Conservation (phyloP, 768 basidiomycete genomes). For the Chalciporus pseudorubinellus region DNA sequence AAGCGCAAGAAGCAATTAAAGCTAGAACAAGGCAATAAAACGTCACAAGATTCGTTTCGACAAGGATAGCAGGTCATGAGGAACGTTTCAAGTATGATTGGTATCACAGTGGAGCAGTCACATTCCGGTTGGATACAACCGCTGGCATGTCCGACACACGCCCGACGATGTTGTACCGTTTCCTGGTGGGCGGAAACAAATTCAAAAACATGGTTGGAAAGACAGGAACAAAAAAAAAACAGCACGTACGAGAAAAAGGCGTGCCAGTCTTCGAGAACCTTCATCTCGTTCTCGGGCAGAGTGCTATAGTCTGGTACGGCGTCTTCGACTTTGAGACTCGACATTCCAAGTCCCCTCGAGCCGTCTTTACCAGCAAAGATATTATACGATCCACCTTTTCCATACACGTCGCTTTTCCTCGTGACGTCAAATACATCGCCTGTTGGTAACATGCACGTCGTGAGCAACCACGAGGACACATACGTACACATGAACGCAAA, state of each 20-base stretch:
- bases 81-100: not conserved
- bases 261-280: conserved; percentile 88
- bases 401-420: conserved; percentile 84
- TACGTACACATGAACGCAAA: not conserved
- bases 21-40: not conserved
- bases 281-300: conserved; percentile 67
- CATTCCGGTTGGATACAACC: conserved; percentile 27
- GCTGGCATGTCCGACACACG: conserved; percentile 57
- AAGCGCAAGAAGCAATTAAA: not conserved
- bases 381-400: conserved; percentile 72
- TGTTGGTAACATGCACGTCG: not conserved
- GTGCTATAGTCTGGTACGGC: conserved; percentile 84
- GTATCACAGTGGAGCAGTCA: not conserved
- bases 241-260: conserved; percentile 73
- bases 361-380: conserved; percentile 95
- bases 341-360: conserved; percentile 84
- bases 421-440: conserved; percentile 91
- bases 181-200: conserved; percentile 38
- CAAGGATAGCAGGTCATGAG: not conserved
- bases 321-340: conserved; percentile 80
- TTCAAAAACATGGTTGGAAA: not conserved
- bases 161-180: conserved; percentile 88
- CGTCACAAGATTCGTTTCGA: not conserved
- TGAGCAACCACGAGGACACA: conserved; percentile 37
- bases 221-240: not conserved